Evolutionary conservation across 371 early-diverging fungal genomes (phyloP).

Genomic region (Mortierella sp.): DNA sequence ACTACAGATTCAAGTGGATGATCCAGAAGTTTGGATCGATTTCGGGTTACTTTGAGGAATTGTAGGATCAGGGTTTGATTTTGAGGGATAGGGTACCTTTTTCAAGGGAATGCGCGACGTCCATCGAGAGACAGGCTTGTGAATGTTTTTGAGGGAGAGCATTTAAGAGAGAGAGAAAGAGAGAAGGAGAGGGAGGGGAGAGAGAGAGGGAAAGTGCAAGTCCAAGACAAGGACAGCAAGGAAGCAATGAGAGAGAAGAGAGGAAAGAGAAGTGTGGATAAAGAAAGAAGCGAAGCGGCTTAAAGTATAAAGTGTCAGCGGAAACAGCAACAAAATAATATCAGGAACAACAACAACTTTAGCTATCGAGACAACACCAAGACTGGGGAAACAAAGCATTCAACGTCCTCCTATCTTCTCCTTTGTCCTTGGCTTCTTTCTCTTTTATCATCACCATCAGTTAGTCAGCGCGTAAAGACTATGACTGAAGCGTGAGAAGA

Average conservation of each 20-base stretch:
- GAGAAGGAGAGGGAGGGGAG: not conserved
- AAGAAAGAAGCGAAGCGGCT: too few species aligned
- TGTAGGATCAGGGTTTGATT: too few species aligned
- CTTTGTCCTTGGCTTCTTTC: not conserved
- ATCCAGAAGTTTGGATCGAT: too few species aligned
- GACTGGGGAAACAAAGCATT: too few species aligned
- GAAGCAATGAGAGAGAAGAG: not conserved
- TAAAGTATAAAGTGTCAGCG: too few species aligned
- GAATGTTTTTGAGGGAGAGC: constrained; percentile 45
- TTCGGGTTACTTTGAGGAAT: too few species aligned
- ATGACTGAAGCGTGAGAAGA: not conserved
- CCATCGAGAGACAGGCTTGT: constrained; percentile 37
- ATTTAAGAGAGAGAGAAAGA: constrained; percentile 16
- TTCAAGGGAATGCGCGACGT: constrained; percentile 34
- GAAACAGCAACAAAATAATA: too few species aligned
- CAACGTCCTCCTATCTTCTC: not conserved
- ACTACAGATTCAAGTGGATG: too few species aligned
- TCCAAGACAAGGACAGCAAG: too few species aligned
- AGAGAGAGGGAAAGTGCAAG: not conserved
- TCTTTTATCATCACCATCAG: not conserved
- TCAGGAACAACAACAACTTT: too few species aligned
- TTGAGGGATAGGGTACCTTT: constrained; percentile 19
- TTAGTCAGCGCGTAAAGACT: not conserved
- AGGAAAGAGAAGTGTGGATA: not conserved
- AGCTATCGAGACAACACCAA: too few species aligned